Conservation (phyloP, 2,329 filamentous ascomycete genomes). For the Diplodia seriata region DNA sequence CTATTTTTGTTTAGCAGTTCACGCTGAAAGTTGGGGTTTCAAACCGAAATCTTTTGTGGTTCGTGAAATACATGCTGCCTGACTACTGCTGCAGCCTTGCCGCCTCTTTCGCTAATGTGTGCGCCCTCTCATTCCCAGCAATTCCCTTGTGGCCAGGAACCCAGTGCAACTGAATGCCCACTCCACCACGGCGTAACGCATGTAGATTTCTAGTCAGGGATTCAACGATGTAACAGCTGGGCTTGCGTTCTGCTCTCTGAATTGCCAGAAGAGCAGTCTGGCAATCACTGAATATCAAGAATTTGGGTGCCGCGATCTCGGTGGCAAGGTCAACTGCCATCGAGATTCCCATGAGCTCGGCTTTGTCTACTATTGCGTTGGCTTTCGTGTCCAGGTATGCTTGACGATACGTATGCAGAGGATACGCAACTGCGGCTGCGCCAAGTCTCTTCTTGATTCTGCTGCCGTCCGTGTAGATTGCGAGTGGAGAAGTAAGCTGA, state of each 20-base stretch:
- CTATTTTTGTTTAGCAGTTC: no score
- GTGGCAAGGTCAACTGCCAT: slow-evolving; percentile 1
- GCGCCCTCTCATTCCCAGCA: neutral
- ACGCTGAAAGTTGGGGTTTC: no score
- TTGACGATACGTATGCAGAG: neutral
- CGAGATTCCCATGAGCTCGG: slow-evolving; percentile 16
- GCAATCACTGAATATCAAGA: slow-evolving; percentile 7
- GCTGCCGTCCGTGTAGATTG: slow-evolving; percentile 14
- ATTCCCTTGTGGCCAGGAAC: slow-evolving; percentile 8
- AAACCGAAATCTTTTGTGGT: no score
- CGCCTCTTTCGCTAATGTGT: slow-evolving; percentile 12
- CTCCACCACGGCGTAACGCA: neutral
- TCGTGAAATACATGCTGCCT: no score
- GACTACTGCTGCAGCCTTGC: neutral
- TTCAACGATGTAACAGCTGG: neutral
- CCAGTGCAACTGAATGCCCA: neutral
- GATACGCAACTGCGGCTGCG: neutral
- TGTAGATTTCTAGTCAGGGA: neutral
- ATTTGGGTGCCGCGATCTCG: neutral
- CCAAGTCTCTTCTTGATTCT: neutral
- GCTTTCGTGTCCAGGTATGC: neutral
- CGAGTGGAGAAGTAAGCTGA: neutral
- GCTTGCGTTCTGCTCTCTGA: neutral
- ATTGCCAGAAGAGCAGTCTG: neutral
- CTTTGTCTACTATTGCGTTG: neutral